Evolutionary conservation across 2,329 filamentous ascomycete genomes (phyloP).

Genomic region (Xylaria sp.): DNA sequence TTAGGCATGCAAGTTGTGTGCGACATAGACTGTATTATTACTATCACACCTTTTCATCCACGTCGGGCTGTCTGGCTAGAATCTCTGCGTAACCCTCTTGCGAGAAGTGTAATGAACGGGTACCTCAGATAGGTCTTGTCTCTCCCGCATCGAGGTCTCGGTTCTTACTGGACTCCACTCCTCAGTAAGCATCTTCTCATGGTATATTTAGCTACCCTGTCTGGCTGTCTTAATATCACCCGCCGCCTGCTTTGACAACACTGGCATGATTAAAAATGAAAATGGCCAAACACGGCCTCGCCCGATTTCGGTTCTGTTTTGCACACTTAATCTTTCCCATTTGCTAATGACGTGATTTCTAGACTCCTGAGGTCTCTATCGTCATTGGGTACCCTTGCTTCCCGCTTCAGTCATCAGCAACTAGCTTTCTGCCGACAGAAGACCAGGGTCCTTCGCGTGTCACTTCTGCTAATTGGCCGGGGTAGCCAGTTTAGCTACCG

Average conservation of each 20-base stretch:
- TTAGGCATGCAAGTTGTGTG: constrained; percentile 36
- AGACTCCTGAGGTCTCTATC: constrained; percentile 26
- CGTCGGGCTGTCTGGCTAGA: constrained; percentile 32
- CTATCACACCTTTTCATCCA: constrained; percentile 26
- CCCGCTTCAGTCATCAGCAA: constrained; percentile 29
- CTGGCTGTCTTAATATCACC: constrained; percentile 25
- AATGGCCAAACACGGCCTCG: constrained; percentile 21
- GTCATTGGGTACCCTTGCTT: constrained; percentile 29
- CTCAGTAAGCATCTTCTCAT: constrained; percentile 33
- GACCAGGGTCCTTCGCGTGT: constrained; percentile 30
- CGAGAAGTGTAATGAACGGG: constrained; percentile 32
- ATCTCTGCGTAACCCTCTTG: constrained; percentile 38
- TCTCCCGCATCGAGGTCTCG: constrained; percentile 22
- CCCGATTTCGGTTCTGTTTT: constrained; percentile 18
- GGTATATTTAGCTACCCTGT: constrained; percentile 35
- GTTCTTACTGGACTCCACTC: constrained; percentile 34
- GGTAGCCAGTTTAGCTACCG: not conserved
- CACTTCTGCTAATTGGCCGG: constrained; percentile 29
- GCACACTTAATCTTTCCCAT: constrained; percentile 21
- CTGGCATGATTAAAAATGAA: constrained; percentile 22
- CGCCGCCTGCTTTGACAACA: constrained; percentile 20
- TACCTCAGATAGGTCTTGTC: constrained; percentile 30
- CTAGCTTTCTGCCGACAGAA: constrained; percentile 32
- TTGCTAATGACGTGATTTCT: constrained; percentile 33
- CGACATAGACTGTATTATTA: constrained; percentile 34